Percentiles rank a stretch among this genome's conserved stretches.
These are phyloP conservation scores for Rhizophagus sp. DNA, from an alignment of 192 early-diverging fungal species.

Conservation along the genomic window DNA sequence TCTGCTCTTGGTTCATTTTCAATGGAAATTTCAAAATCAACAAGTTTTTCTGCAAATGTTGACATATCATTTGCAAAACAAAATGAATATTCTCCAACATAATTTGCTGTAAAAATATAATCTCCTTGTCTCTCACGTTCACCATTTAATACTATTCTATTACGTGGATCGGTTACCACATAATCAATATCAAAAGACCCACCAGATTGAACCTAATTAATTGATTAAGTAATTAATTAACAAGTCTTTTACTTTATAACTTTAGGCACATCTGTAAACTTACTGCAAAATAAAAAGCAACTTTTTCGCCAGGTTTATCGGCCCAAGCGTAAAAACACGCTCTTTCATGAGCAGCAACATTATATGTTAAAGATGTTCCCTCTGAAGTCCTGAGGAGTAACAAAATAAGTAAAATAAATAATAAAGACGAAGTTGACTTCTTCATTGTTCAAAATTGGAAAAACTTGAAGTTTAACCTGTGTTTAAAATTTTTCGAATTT, in stretches of 20 bases:
- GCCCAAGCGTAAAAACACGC: constrained; percentile 88
- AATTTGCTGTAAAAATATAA: constrained; percentile 86
- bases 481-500: too few relatives aligned
- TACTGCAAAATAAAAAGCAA: constrained; percentile 98
- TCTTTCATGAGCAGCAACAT: constrained; percentile 84
- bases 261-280: constrained; percentile 34
- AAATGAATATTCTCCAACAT: constrained; percentile 90
- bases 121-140: constrained; percentile 93
- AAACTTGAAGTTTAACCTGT: too few relatives aligned
- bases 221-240: neutral
- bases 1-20: constrained; percentile 78
- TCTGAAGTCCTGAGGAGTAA: constrained; percentile 33
- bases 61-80: constrained; percentile 97
- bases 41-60: constrained; percentile 90
- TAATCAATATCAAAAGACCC: constrained; percentile 98
- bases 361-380: constrained; percentile 75
- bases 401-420: neutral
- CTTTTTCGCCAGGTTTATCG: constrained; percentile 83
- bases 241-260: neutral
- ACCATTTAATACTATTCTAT: constrained; percentile 67
- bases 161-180: constrained; percentile 76
- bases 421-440: neutral
- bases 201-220: constrained; percentile 85
- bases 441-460: neutral
- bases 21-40: constrained; percentile 94